These are phyloP conservation scores for Brasilioporus rufonigricans DNA, from an alignment of 768 basidiomycete genomes.

Conservation along the genomic window DNA sequence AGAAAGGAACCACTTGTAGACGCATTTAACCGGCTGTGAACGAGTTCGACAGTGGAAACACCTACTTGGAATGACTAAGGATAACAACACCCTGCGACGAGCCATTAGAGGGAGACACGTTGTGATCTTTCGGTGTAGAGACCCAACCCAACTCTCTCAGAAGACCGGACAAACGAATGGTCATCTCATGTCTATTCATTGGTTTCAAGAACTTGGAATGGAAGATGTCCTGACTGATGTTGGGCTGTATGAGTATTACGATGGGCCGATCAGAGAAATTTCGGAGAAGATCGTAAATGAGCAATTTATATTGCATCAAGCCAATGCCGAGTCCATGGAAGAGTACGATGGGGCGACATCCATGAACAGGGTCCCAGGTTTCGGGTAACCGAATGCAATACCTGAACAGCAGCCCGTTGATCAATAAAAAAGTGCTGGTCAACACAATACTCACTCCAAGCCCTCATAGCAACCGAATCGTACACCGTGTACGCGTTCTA, in stretches of 20 bases:
- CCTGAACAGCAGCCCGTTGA: slow-evolving; percentile 33
- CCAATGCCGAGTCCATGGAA: slow-evolving; percentile 90
- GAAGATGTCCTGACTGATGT: slow-evolving; percentile 84
- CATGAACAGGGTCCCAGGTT: slow-evolving; percentile 57
- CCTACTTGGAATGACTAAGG: slow-evolving; percentile 87
- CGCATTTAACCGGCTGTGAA: slow-evolving; percentile 4
- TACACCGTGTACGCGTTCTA: slow-evolving; percentile 42
- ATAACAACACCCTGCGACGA: slow-evolving; percentile 60
- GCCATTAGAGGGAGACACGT: slow-evolving; percentile 3
- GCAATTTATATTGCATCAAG: slow-evolving; percentile 62
- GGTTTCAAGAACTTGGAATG: slow-evolving; percentile 72
- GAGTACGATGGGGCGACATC: slow-evolving; percentile 73
- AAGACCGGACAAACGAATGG: slow-evolving; percentile 53
- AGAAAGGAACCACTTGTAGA: slow-evolving; percentile 65
- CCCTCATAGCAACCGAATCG: slow-evolving; percentile 51
- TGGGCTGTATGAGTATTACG: slow-evolving; percentile 76
- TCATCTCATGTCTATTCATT: slow-evolving; percentile 58
- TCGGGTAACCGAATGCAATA: slow-evolving; percentile 74
- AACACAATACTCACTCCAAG: slow-evolving; percentile 55
- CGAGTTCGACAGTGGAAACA: not conserved
- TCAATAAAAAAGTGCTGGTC: not conserved
- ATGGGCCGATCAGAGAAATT: slow-evolving; percentile 66
- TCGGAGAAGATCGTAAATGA: slow-evolving; percentile 57
- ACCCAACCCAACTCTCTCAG: slow-evolving; percentile 68
- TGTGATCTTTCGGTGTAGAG: slow-evolving; percentile 21